Evolutionary conservation across 2,329 filamentous ascomycete genomes (phyloP), one percentile per base, ranked within the genome.

Genomic region (Fusarium sp.): DNA sequence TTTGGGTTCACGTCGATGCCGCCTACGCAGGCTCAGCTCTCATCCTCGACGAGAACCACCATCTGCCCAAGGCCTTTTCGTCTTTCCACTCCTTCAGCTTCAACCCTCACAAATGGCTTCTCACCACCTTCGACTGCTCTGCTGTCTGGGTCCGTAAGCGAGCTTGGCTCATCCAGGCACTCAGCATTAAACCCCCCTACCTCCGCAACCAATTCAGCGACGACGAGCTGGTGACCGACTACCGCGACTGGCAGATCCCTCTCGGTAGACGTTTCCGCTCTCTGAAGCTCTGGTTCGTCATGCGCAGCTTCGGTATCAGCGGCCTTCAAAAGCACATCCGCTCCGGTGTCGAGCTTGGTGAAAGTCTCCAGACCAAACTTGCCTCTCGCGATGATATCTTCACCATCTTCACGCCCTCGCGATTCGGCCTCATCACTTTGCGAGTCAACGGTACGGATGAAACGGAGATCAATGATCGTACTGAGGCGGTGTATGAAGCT

Each of bases 101-200:
- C 84, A 98, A 98, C 84, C 92, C 97, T 88, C 94, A 98, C 86
- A 98, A 98, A 84, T 98, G 95, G 95, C 86, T 98, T 49, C 89
- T 98, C 20, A 94, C 94, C 61, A 97, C 97, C 81, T 98, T 98
- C 76, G 95, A 98, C 79, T 87, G 85, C 74, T 94, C 92, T 58
- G 92, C 92, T 71, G 86, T 97, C 47, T 98, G 89, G 81, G 90
- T 98, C 51, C 90, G 91, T 68, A 86, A 90, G 75, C 88, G 94
- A 18, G 83, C 84, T 58, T 90, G 94, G 81, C 87, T 98, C n/a
- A 93, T 92, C 45, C 86, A 91, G 66, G 92, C 94, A 1, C 86
- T 97, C 44, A 90, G 88, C 76, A 91, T 96, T 77, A 91, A 91
- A 18, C 93, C 93, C 0, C 87, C 91, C 7, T 98, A 97, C 82